Evolutionary conservation across 306 rosid species (phyloP), one percentile per base, ranked within the genome.

Genomic region (Heteromeles arbutifolia): DNA sequence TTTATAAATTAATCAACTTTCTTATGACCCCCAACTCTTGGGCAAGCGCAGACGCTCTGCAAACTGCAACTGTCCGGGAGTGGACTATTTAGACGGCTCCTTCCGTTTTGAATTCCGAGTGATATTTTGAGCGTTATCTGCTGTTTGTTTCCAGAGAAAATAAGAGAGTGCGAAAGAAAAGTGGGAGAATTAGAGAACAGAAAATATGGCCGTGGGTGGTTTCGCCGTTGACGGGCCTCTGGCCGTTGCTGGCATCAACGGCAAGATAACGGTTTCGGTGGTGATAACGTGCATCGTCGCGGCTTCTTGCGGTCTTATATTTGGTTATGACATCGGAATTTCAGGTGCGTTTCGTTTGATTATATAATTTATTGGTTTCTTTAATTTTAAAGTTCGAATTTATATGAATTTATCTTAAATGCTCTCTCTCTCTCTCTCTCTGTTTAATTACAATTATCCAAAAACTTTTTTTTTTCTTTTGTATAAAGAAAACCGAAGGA

Each of bases 271-370:
- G 4, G 62, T 65, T 65, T 79, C 91, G 1, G 88, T 91, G 50
- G 56, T 91, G 15, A 75, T 88, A 63, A 85, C 91, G 3, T 88
- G 96, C 86, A 66, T 88, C 52, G 96, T 90, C 24, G 96, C 93
- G 59, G 93, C 91, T 2, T 85, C 96, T 5, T 73, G 90, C 71
- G 93, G 93, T 8, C 96, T 90, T 72, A 76, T 90, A 62, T 90
- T 79, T 41, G 91, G 96, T 84, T 90, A 88, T 67, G 96, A 90
- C 76, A 8, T 87, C 67, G 93, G 91, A 72, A 80, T 90, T 79
- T 85, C 93, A 79, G 93, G 96, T 90, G 52, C 67, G 12, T 2
- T 70, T 18, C 24, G n/a, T 28, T 25, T 43, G 15, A 41, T 14
- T 37, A n/a, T 4, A 15, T 14, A 58, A 5, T 3, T 57, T 17